These are phyloP conservation scores for Dorcoceras hygrometricum DNA, from an alignment of 257 asterid species.

Conservation along the genomic window DNA sequence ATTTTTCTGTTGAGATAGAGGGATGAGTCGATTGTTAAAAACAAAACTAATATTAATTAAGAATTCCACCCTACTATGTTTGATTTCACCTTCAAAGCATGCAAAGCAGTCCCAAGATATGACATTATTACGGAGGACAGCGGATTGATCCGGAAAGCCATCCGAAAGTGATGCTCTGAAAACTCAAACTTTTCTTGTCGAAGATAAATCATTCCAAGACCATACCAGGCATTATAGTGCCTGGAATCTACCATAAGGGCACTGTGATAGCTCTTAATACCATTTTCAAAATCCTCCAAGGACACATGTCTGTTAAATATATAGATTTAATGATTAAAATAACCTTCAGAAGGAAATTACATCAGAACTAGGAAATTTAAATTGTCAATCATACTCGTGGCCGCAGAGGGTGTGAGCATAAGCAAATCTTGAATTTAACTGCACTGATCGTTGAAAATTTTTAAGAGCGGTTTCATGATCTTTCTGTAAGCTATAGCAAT, in stretches of 20 bases:
- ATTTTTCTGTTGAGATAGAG: conserved; percentile 51
- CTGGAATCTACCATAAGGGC: conserved; percentile 82
- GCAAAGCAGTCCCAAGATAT: conserved; percentile 87
- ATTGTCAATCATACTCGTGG: conserved; percentile 67
- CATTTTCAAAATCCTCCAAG: conserved; percentile 88
- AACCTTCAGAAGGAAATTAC: conserved; percentile 12
- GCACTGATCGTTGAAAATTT: conserved; percentile 94
- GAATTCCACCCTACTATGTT: not conserved
- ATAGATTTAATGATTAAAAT: conserved; percentile 16
- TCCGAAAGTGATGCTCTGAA: conserved; percentile 88
- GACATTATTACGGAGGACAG: conserved; percentile 93
- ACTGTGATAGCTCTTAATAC: conserved; percentile 75
- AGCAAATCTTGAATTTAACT: conserved; percentile 80
- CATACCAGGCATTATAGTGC: conserved; percentile 98
- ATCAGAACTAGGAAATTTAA: conserved; percentile 15
- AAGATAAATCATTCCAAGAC: conserved; percentile 94
- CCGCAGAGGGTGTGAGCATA: conserved; percentile 93
- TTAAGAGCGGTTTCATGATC: conserved; percentile 93
- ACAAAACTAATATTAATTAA: conserved; percentile 19
- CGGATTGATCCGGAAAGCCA: conserved; percentile 84
- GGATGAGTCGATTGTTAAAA: conserved; percentile 14
- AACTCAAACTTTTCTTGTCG: conserved; percentile 90
- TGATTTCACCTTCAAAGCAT: conserved; percentile 67
- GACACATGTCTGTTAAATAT: conserved; percentile 66
- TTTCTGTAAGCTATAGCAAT: conserved; percentile 90